Percentiles rank a stretch among this genome's conserved stretches.
Evolutionary conservation across 768 basidiomycete species (phyloP).

Genomic region (Termitomyces sp.): DNA sequence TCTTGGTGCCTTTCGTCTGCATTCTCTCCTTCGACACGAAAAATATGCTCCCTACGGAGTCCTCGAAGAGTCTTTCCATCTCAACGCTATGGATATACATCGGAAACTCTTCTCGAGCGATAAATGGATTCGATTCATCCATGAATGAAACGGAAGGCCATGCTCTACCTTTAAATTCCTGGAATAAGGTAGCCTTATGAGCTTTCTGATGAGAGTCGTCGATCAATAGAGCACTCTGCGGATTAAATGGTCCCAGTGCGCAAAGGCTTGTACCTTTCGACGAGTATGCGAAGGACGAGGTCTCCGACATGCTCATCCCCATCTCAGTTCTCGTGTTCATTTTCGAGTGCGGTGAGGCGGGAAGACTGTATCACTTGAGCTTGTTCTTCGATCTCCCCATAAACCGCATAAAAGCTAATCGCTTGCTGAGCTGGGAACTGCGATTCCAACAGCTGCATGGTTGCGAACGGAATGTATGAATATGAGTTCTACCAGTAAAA

Average conservation of each 20-base stretch:
- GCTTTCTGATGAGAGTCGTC: slow-evolving; percentile 46
- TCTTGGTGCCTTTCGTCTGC: slow-evolving; percentile 5
- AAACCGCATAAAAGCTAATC: slow-evolving; percentile 62
- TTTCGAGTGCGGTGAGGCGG: slow-evolving; percentile 26
- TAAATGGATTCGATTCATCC: slow-evolving; percentile 48
- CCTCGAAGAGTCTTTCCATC: slow-evolving; percentile 47
- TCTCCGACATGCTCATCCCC: slow-evolving; percentile 70
- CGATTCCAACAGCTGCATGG: neutral
- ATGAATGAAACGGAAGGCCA: slow-evolving; percentile 29
- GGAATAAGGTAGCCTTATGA: slow-evolving; percentile 60
- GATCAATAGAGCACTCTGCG: slow-evolving; percentile 41
- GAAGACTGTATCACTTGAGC: slow-evolving; percentile 5
- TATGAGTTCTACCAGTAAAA: neutral
- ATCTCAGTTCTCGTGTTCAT: slow-evolving; percentile 63
- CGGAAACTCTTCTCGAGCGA: slow-evolving; percentile 72
- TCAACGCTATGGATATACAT: slow-evolving; percentile 61
- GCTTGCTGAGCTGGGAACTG: slow-evolving; percentile 27
- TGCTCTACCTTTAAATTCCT: slow-evolving; percentile 60
- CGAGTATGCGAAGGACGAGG: slow-evolving; percentile 75
- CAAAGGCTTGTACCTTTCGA: slow-evolving; percentile 83
- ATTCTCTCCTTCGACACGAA: slow-evolving; percentile 27
- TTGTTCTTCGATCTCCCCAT: slow-evolving; percentile 39
- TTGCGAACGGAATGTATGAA: neutral
- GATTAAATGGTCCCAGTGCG: slow-evolving; percentile 51
- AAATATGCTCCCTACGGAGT: slow-evolving; percentile 47